A percentile compares a stretch with the other conserved stretches of the same genome.
Evolutionary conservation across 2,329 filamentous ascomycete genomes (phyloP).

Genomic region (Ophiostoma piceae): DNA sequence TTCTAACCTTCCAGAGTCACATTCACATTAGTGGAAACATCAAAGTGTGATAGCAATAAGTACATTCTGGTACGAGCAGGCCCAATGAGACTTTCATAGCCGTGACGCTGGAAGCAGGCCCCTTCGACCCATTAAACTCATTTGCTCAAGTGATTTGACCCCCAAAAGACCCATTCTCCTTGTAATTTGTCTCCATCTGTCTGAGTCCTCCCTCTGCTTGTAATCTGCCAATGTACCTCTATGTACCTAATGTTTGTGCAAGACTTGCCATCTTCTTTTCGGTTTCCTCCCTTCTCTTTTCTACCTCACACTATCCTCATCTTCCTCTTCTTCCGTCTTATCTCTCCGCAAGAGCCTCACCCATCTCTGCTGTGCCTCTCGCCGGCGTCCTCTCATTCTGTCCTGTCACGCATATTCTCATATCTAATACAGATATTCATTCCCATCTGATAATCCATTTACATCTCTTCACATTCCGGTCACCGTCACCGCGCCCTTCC

Average conservation of each 20-base stretch:
- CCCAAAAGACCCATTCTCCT: background rate
- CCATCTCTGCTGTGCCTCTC: background rate
- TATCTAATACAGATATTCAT: background rate
- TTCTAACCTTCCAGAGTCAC: background rate
- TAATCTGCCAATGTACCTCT: background rate
- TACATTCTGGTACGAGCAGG: background rate
- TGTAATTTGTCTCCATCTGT: slow-evolving; percentile 3
- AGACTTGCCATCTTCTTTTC: background rate
- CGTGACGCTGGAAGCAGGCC: background rate
- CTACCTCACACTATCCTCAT: background rate
- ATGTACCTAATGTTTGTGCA: background rate
- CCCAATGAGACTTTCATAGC: background rate
- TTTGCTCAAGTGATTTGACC: no score
- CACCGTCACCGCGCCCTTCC: background rate
- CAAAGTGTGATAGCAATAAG: background rate
- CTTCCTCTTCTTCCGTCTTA: background rate
- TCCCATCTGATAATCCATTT: background rate
- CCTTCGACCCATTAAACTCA: background rate
- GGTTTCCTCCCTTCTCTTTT: background rate
- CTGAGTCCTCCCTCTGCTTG: background rate
- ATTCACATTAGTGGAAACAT: background rate
- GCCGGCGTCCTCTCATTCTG: background rate
- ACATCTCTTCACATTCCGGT: background rate
- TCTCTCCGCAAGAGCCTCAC: slow-evolving; percentile 7
- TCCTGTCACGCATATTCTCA: background rate